These are phyloP conservation scores for Blastocystis sp. DNA, from an alignment of 352 stramenopile species.

Conservation along the genomic window DNA sequence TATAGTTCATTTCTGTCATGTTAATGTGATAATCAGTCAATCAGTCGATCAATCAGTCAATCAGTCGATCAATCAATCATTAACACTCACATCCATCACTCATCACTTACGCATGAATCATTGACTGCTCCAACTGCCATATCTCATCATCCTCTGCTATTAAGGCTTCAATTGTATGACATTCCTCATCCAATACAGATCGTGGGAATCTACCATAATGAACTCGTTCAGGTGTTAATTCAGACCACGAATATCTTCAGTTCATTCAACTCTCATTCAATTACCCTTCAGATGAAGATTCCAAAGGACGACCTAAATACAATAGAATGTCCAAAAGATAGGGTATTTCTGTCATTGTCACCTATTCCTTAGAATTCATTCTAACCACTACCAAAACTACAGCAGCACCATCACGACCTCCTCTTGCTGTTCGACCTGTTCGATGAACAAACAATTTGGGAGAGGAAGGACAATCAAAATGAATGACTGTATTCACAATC, in stretches of 20 bases:
- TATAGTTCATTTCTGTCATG: slow-evolving; percentile 87
- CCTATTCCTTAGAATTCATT: background rate
- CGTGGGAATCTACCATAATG: slow-evolving; percentile 95
- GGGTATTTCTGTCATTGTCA: slow-evolving; percentile 89
- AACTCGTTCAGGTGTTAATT: slow-evolving; percentile 88
- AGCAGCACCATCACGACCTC: slow-evolving; percentile 47
- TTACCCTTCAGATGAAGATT: slow-evolving; percentile 68
- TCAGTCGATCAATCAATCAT: too few relatives aligned
- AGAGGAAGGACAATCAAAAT: slow-evolving; percentile 85
- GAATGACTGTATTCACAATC: slow-evolving; percentile 88
- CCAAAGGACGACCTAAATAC: slow-evolving; percentile 79
- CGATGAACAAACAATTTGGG: slow-evolving; percentile 80
- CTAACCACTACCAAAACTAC: slow-evolving; percentile 15
- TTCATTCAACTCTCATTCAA: slow-evolving; percentile 60
- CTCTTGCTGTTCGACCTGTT: slow-evolving; percentile 32
- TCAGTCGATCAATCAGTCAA: too few relatives aligned
- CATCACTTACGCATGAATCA: slow-evolving; percentile 75
- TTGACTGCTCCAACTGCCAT: slow-evolving; percentile 77
- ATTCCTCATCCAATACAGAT: slow-evolving; percentile 83
- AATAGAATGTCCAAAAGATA: slow-evolving; percentile 96
- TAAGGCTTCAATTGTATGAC: slow-evolving; percentile 83
- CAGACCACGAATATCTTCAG: slow-evolving; percentile 76
- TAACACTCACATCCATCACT: too few relatives aligned
- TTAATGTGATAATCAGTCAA: background rate
- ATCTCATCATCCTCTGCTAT: slow-evolving; percentile 75